A percentile compares a stretch with the other conserved stretches of the same genome.
Evolutionary conservation across 805 yeast species (phyloP).

Genomic region (Nakazawaea molendinolei): DNA sequence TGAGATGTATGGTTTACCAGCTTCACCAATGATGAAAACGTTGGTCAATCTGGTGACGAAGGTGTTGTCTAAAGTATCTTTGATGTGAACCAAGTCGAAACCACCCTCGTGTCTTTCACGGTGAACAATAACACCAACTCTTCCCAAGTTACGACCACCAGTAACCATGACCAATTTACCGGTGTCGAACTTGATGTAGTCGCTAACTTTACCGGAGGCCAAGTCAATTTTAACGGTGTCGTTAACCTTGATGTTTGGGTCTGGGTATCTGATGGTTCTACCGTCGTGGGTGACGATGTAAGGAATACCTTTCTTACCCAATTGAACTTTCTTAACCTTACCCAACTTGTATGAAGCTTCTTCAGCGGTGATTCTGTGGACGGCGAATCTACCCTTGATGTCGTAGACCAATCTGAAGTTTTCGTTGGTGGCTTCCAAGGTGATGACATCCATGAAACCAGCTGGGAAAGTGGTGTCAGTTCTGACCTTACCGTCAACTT

Average conservation of each 20-base stretch:
- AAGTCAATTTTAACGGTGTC: constrained; percentile 97
- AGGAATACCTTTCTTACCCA: constrained; percentile 98
- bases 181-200: constrained; percentile 85
- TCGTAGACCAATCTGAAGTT: constrained; percentile 99
- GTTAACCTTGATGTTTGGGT: constrained; percentile 92
- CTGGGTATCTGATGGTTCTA: constrained; percentile 99
- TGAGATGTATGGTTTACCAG: constrained; percentile 88
- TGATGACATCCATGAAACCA: constrained; percentile 98
- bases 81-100: constrained; percentile 94
- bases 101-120: constrained; percentile 98
- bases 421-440: constrained; percentile 97
- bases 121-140: constrained; percentile 94
- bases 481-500: constrained; percentile 99
- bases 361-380: constrained; percentile 98
- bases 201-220: constrained; percentile 90
- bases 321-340: constrained; percentile 96
- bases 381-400: constrained; percentile 98
- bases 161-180: constrained; percentile 90
- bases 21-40: constrained; percentile 95
- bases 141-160: constrained; percentile 98
- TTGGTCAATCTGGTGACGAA: constrained; percentile 91
- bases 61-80: constrained; percentile 90
- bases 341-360: constrained; percentile 98
- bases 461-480: constrained; percentile 98
- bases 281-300: constrained; percentile 99